Conservation (phyloP, 1,284 basidiomycete genomes). For the Tremellales sp. region DNA sequence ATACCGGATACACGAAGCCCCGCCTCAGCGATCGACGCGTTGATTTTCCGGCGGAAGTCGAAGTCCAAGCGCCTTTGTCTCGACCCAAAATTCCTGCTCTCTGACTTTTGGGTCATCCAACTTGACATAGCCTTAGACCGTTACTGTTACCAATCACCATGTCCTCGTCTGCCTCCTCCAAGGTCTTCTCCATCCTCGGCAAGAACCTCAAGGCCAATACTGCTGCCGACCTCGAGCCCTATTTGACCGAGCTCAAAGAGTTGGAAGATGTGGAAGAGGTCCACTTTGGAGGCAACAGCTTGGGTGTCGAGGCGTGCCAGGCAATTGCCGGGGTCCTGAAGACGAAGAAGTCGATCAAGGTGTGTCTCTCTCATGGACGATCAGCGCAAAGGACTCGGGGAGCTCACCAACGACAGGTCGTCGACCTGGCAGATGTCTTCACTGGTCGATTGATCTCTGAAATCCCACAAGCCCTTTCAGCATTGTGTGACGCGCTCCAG, state of each 20-base stretch:
- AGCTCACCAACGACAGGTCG: conserved; percentile 59
- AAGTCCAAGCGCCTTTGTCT: background rate
- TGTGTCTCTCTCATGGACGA: conserved; percentile 35
- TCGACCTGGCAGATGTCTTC: conserved; percentile 96
- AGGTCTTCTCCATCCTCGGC: conserved; percentile 62
- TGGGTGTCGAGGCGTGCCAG: conserved; percentile 85
- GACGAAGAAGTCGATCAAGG: conserved; percentile 69
- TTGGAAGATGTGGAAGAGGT: conserved; percentile 71
- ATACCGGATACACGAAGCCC: too few species aligned
- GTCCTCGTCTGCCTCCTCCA: conserved; percentile 21
- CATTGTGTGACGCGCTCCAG: conserved; percentile 82
- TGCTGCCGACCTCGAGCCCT: conserved; percentile 71
- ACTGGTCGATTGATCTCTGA: conserved; percentile 93
- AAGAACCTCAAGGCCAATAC: conserved; percentile 78
- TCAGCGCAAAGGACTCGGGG: background rate
- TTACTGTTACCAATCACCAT: background rate
- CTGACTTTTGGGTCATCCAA: too few species aligned
- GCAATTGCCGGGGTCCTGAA: conserved; percentile 78
- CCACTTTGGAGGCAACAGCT: conserved; percentile 91
- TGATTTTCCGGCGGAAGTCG: too few species aligned
- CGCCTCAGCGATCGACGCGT: too few species aligned
- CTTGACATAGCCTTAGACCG: too few species aligned
- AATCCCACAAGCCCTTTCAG: conserved; percentile 84
- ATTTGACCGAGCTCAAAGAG: conserved; percentile 64
- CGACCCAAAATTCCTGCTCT: background rate